Conservation (phyloP, 1,284 basidiomycete species). For the Ustilago xerochloae region DNA sequence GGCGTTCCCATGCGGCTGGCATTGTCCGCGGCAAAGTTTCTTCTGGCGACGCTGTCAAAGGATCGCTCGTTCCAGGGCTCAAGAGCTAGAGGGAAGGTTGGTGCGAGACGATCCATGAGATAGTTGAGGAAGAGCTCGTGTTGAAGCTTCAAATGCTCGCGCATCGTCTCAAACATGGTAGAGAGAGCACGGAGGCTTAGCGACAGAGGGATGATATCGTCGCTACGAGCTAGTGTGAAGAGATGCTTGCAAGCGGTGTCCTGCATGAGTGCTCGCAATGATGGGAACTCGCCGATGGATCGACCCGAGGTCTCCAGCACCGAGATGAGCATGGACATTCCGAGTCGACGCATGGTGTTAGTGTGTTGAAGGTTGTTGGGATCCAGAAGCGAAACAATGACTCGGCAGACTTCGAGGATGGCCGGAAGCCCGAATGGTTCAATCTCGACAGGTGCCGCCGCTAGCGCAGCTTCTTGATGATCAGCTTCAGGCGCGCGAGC, state of each 20-base stretch:
- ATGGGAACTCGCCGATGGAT: conserved; percentile 76
- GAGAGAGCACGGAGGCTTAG: conserved; percentile 85
- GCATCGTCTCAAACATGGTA: conserved; percentile 88
- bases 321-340: conserved; percentile 87
- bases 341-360: conserved; percentile 91
- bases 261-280: conserved; percentile 78
- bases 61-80: conserved; percentile 63
- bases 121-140: conserved; percentile 95
- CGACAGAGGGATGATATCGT: conserved; percentile 82
- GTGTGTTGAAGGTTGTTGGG: conserved; percentile 94
- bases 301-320: conserved; percentile 86
- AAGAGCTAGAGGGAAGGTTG: conserved; percentile 59
- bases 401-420: conserved; percentile 89
- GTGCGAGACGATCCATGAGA: conserved; percentile 84
- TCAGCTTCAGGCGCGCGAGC: not conserved
- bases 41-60: conserved; percentile 66
- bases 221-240: conserved; percentile 77
- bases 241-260: conserved; percentile 96
- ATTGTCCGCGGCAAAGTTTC: conserved; percentile 27
- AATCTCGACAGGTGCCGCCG: conserved; percentile 13
- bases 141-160: conserved; percentile 90
- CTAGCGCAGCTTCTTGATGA: not conserved
- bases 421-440: conserved; percentile 86
- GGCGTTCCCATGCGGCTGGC: conserved; percentile 24
- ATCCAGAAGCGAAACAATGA: conserved; percentile 93